Base-by-base conservation (phyloP, 768 basidiomycete genomes). In the Lactifluus pinguis region DNA sequence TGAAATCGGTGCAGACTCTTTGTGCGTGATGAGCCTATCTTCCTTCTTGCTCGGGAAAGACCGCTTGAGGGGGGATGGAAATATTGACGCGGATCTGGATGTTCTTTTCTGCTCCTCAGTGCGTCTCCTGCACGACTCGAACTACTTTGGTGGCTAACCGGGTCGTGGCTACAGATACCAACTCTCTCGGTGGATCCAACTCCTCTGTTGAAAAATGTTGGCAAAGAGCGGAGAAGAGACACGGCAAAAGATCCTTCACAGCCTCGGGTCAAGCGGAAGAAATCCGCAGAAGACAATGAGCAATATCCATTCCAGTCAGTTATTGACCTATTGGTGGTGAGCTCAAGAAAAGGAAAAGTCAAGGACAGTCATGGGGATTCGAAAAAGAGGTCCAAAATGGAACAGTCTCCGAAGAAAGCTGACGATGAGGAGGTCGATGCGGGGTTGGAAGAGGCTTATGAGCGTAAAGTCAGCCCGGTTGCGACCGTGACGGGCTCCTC, bases 41-140 rank as follows among this genome's bases (percentile, higher is more conserved):
- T 58, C 66, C 1, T 64, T 66, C 51, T 47, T 67, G 11, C 62
- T 67, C 14, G 42, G 29, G 49, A 53, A 54, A 30, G 21, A 25
- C 45, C 32, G 32, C 34, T 36, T 49, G n/a, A 59, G 51, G 41
- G 21, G 30, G 1, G 14, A 25, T 13, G 47, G 10, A 41, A 67
- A 67, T 11, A 72, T 84, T 44, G 86, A 87, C 60, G 70, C 72
- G 4, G 86, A 85, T 49, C 76, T 90, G 9, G 85, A 88, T 66
- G 76, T 78, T 29, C 66, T 90, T 32, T 87, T 90, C 68, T 76
- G 76, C 34, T 68, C 77, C 41, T 77, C 79, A 62, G 84, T 83
- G 62, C 64, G 80, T 69, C 45, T 34, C 25, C 21, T 41, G 29
- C 25, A 5, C 25, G 21, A 11, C n/a, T 8, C 45, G 32, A 14